A percentile compares a stretch with the other conserved stretches of the same genome.
Conservation (phyloP, 2,329 filamentous ascomycete genomes). For the Stenocarpella maydis region DNA sequence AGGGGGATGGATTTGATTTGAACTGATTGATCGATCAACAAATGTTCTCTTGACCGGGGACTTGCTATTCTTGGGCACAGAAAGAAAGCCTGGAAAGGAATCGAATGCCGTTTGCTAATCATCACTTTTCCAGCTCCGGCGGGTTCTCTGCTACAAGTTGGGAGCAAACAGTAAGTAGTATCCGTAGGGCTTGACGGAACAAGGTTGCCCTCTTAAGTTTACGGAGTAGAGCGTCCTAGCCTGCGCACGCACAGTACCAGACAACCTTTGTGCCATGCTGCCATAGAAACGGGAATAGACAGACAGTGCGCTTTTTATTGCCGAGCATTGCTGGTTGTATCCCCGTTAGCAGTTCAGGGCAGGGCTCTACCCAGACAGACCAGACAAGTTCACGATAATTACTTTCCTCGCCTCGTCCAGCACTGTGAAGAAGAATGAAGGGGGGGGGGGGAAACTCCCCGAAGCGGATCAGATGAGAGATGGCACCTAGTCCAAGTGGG, state of each 20-base stretch:
- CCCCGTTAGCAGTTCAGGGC: neutral
- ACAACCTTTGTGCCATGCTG: neutral
- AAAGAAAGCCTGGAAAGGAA: neutral
- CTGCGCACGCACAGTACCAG: neutral
- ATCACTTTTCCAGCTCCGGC: neutral
- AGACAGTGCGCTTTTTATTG: neutral
- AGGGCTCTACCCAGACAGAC: slow-evolving; percentile 3
- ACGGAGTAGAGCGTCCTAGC: neutral
- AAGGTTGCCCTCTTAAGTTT: neutral
- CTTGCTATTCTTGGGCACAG: slow-evolving; percentile 12
- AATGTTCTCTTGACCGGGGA: slow-evolving; percentile 2
- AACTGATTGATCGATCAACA: neutral
- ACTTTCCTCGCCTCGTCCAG: neutral
- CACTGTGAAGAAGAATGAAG: slow-evolving; percentile 16
- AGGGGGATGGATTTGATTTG: neutral
- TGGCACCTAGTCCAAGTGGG: slow-evolving; percentile 20
- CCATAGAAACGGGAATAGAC: neutral
- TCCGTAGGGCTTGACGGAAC: slow-evolving; percentile 15
- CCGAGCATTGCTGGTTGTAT: neutral
- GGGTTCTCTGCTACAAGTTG: slow-evolving; percentile 1
- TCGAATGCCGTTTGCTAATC: neutral
- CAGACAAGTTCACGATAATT: neutral
- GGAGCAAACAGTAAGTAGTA: neutral
- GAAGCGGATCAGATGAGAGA: slow-evolving; percentile 26
- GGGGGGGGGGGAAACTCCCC: neutral